Evolutionary conservation across 768 basidiomycete species (phyloP).

Genomic region (Dioszegia crocea): DNA sequence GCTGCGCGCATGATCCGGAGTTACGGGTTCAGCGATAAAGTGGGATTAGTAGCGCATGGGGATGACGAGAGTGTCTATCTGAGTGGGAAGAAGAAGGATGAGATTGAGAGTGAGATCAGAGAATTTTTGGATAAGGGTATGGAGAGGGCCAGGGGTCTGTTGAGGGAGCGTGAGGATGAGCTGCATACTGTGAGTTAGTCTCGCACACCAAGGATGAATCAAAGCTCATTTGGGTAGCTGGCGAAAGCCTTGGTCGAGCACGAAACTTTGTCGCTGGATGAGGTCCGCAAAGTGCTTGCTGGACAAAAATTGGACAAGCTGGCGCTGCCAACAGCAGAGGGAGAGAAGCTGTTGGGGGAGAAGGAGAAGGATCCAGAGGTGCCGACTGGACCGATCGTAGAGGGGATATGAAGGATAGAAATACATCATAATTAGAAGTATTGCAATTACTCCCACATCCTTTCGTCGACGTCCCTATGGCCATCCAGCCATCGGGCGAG

Average conservation of each 20-base stretch:
- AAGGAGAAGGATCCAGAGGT: constrained; percentile 12
- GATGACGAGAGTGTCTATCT: constrained; percentile 66
- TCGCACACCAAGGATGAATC: neutral
- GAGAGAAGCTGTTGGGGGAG: constrained; percentile 28
- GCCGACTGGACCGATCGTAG: constrained; percentile 27
- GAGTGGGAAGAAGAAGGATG: constrained; percentile 70
- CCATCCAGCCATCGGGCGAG: no score
- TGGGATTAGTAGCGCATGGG: constrained; percentile 72
- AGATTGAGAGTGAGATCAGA: constrained; percentile 83
- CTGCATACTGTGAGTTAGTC: constrained; percentile 57
- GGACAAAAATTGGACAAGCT: constrained; percentile 59
- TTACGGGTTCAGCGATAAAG: constrained; percentile 50
- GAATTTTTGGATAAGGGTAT: constrained; percentile 68
- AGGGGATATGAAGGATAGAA: constrained; percentile 27
- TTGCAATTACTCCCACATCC: no score
- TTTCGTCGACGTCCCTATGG: no score
- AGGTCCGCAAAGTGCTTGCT: constrained; percentile 78
- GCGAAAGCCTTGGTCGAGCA: constrained; percentile 89
- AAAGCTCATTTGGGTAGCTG: constrained; percentile 56
- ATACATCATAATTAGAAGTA: neutral
- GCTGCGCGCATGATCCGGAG: constrained; percentile 81
- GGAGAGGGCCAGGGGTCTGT: constrained; percentile 61
- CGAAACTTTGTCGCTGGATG: constrained; percentile 82
- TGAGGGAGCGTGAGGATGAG: constrained; percentile 67
- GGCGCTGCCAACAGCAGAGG: constrained; percentile 12